Evolutionary conservation across 2,329 filamentous ascomycete genomes (phyloP), one percentile per base, ranked within the genome.

Genomic region (Exophiala aquamarina): DNA sequence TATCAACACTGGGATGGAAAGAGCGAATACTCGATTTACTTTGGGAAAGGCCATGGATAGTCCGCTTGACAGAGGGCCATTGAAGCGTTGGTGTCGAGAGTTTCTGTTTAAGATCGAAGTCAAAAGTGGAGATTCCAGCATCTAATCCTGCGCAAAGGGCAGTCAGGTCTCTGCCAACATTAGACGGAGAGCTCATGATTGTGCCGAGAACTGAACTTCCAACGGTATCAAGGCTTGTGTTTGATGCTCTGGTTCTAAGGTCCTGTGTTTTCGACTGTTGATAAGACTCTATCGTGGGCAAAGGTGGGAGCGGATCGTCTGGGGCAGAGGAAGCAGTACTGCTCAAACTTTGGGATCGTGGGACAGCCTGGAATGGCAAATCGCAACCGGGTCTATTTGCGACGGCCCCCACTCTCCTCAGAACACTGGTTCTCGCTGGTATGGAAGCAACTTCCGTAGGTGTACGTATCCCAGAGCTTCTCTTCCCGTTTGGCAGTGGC

Each of bases 291-390:
- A 44, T 42, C 9, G 32, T 31, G 6, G 67, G 68, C 26, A 64
- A 58, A 4, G 66, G 63, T 17, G 67, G 69, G 26, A 70, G 55
- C 3, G 68, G 63, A 28, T 64, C 62, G 13, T 66, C 63, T 11
- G 69, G 68, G 21, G 59, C 60, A 6, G 54, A 48, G 23, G 68
- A 66, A 18, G 65, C 52, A 2, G 61, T 49, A 61, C 66, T 47
- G 59, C 10, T 33, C 62, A 60, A 20, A 51, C 37, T 21, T 53
- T 57, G 23, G 50, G 46, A 28, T 52, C 57, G 44, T 63, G 60
- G 20, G 58, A 62, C 19, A 47, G 44, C 11, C 57, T 53, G 18
- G 54, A 52, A 19, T 54, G 50, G 15, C 54, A 58, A 26, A 63
- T 60, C 17, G 59, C 44, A 2, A 64, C 58, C 5, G 57, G 57